Conservation (phyloP, 306 rosid species). For the Begonia loranthoides region DNA sequence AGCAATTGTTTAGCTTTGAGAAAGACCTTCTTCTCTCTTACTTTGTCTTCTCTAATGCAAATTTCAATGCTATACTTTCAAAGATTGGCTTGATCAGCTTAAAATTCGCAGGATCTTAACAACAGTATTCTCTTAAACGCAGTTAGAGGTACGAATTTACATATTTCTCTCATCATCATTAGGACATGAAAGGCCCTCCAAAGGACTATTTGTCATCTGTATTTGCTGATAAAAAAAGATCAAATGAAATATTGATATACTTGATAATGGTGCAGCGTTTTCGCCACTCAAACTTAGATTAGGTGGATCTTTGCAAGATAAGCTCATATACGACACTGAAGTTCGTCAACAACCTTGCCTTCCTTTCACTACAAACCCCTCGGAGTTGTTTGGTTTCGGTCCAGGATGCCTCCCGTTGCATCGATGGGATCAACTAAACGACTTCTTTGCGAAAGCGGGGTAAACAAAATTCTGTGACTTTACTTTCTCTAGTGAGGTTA, state of each 20-base stretch:
- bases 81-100: no score
- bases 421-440: slow-evolving; percentile 89
- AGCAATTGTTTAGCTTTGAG: no score
- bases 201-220: neutral
- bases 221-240: neutral
- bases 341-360: slow-evolving; percentile 35
- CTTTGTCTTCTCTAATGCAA: no score
- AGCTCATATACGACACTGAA: slow-evolving; percentile 52
- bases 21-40: no score
- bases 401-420: slow-evolving; percentile 65
- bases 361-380: slow-evolving; percentile 31
- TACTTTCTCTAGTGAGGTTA: neutral
- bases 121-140: slow-evolving; percentile 61
- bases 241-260: neutral
- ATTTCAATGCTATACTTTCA: no score
- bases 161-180: neutral
- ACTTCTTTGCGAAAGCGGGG: slow-evolving; percentile 73
- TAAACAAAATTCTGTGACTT: slow-evolving; percentile 18
- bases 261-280: slow-evolving; percentile 58
- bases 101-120: slow-evolving; percentile 54
- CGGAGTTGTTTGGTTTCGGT: slow-evolving; percentile 52
- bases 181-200: neutral
- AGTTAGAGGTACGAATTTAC: slow-evolving; percentile 43
- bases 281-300: slow-evolving; percentile 78
- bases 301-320: slow-evolving; percentile 87